Base-by-base conservation (phyloP, 371 early-diverging fungal genomes). In the Lichtheimia ornata region DNA sequence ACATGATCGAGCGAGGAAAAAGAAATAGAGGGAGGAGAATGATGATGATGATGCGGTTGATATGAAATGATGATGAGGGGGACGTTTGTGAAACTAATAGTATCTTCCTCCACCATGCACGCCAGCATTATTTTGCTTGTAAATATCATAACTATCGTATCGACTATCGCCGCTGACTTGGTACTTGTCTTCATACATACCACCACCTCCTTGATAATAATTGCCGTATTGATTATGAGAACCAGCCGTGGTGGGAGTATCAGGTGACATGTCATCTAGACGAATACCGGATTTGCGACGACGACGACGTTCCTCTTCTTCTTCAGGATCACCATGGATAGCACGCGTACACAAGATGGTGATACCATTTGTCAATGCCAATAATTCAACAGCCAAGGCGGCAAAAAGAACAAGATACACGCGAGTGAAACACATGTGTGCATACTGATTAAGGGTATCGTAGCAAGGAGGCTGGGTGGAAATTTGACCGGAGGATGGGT, bases 231-330 rank as follows among this genome's bases (percentile, higher is more conserved):
- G 59, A 56, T 67, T 67, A 35, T 62, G 56, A 13, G 67, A 67
- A 13, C 67, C 67, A 4, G 63, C 59, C 4, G 73, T 72, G n/a
- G 71, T 70, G 5, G 76, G 72, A 11, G 76, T 73, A 50, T 77
- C 77, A 1, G 63, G 65, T 17, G 73, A 66, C 67, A 71, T 71
- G 45, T 80, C 77, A 47, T 77, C 77, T n/a, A 80, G 42, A 25
- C 68, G 66, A 53, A 80, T 80, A 30, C 77, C 81, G 0, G 81
- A 80, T 44, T 77, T 77, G 56, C 81, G 69, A 28, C 72, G 75
- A n/a, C 64, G 70, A 45, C 73, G 73, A 49, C 81, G 71, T 50
- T 75, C 77, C 6, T 60, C 64, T 50, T 77, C 77, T 14, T 80
- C 72, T 22, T 71, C 73, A n/a, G n/a, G 47, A 20, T 66, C 72